Percentiles rank a stretch among this genome's conserved stretches.
Evolutionary conservation across 768 basidiomycete genomes (phyloP).

Genomic region (Candolleomyces eurysporus): DNA sequence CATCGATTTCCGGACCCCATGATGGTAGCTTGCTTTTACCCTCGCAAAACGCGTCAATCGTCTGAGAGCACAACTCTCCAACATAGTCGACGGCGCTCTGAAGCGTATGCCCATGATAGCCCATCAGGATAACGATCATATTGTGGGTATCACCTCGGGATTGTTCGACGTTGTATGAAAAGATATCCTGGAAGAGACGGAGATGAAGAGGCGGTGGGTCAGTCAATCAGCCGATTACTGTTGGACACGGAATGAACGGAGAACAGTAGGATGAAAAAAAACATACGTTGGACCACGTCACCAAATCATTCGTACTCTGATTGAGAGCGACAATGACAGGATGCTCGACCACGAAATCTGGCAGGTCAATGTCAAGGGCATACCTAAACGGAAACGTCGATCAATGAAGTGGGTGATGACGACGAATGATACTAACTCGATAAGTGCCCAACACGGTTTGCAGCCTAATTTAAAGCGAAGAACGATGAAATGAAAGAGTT

Average conservation of each 20-base stretch:
- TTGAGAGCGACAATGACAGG: conserved; percentile 59
- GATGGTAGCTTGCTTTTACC: conserved; percentile 52
- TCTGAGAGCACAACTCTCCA: conserved; percentile 56
- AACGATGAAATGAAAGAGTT: background rate
- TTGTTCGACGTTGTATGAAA: conserved; percentile 76
- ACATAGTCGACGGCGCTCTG: conserved; percentile 65
- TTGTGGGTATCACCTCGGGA: conserved; percentile 68
- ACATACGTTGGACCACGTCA: conserved; percentile 81
- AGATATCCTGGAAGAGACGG: conserved; percentile 53
- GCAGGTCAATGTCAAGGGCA: conserved; percentile 65
- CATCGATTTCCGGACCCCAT: conserved; percentile 61
- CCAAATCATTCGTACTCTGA: conserved; percentile 71
- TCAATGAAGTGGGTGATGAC: background rate
- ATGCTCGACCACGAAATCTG: conserved; percentile 67
- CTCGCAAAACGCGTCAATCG: conserved; percentile 50
- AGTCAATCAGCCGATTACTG: background rate
- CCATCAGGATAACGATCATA: conserved; percentile 71
- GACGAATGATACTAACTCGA: conserved; percentile 45
- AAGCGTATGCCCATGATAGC: conserved; percentile 51
- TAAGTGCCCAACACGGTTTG: conserved; percentile 73
- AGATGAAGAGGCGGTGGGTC: background rate
- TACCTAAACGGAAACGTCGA: conserved; percentile 38
- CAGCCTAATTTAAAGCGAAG: conserved; percentile 36
- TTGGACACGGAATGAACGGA: too few species aligned
- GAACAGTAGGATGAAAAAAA: background rate